Percentiles rank a stretch among this genome's conserved stretches.
These are phyloP conservation scores for Talaromyces pinophilus DNA, from an alignment of 2,329 filamentous ascomycete genomes.

Conservation along the genomic window DNA sequence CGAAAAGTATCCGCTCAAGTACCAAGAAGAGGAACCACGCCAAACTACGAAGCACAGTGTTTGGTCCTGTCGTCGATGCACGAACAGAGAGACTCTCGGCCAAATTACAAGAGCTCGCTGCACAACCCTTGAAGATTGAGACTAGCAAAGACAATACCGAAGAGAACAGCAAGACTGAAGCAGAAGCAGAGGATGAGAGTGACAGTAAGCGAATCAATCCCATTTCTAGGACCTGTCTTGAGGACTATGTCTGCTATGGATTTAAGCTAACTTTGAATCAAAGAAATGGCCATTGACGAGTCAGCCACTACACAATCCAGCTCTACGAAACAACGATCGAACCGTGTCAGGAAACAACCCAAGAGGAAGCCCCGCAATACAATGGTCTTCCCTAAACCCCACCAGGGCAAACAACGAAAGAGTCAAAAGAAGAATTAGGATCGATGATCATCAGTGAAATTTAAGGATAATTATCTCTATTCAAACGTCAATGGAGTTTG, in stretches of 20 bases:
- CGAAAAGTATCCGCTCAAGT: constrained; percentile 80
- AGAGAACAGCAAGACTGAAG: constrained; percentile 24
- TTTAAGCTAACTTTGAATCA: constrained; percentile 9
- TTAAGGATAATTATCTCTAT: not conserved
- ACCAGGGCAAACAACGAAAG: constrained; percentile 29
- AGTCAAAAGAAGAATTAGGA: constrained; percentile 37
- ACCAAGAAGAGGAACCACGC: constrained; percentile 79
- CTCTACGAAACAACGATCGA: constrained; percentile 31
- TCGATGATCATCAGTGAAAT: not conserved
- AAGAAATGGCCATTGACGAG: constrained; percentile 47
- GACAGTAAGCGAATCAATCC: not conserved
- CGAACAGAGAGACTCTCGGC: constrained; percentile 80
- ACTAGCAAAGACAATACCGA: constrained; percentile 29
- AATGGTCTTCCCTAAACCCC: constrained; percentile 41
- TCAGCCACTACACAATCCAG: constrained; percentile 25
- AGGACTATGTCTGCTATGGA: not conserved
- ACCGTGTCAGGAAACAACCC: constrained; percentile 44
- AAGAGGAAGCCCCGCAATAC: constrained; percentile 40
- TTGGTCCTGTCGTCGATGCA: constrained; percentile 77
- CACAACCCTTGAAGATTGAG: constrained; percentile 60
- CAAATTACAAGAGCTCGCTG: constrained; percentile 78
- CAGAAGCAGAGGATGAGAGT: constrained; percentile 24
- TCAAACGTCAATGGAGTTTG: not conserved
- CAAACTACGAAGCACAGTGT: constrained; percentile 76
- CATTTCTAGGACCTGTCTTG: not conserved